phyloP scores from a whole-genome alignment of 2,329 filamentous ascomycete genomes.

The Phaeosphaeriaceae sp. region DNA sequence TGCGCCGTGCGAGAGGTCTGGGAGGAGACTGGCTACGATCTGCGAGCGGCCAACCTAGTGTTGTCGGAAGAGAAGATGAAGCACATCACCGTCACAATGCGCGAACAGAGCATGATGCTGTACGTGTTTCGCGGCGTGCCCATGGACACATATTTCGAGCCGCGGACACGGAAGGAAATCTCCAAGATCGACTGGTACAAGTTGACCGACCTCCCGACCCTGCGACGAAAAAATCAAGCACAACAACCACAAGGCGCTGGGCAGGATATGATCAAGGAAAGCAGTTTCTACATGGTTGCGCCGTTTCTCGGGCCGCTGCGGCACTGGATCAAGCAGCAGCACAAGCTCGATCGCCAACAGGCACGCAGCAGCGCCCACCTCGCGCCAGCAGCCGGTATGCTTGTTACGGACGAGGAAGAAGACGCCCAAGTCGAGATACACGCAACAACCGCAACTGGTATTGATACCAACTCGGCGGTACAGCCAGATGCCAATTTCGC shows the following conservation, averaged over 20 bases:
- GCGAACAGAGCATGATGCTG: constrained; percentile 89
- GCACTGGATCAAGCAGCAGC: constrained; percentile 89
- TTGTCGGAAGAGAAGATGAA: constrained; percentile 73
- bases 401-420: constrained; percentile 37
- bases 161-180: constrained; percentile 94
- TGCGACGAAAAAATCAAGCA: constrained; percentile 71
- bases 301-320: constrained; percentile 86
- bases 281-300: constrained; percentile 98
- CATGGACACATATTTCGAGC: constrained; percentile 85
- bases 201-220: constrained; percentile 83
- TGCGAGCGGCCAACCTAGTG: constrained; percentile 77
- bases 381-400: constrained; percentile 18
- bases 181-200: constrained; percentile 97
- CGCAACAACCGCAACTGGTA: constrained; percentile 32
- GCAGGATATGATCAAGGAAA: constrained; percentile 68
- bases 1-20: constrained; percentile 94
- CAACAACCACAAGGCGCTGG: constrained; percentile 63
- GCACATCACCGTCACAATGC: constrained; percentile 86
- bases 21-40: constrained; percentile 93
- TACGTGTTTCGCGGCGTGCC: constrained; percentile 92
- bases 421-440: constrained; percentile 30
- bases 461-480: constrained; percentile 7
- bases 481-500: constrained; percentile 34
- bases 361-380: constrained; percentile 31
- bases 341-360: constrained; percentile 69